These are phyloP conservation scores for Suhomyces vadensis DNA, from an alignment of 805 yeast genomes.

Conservation along the genomic window DNA sequence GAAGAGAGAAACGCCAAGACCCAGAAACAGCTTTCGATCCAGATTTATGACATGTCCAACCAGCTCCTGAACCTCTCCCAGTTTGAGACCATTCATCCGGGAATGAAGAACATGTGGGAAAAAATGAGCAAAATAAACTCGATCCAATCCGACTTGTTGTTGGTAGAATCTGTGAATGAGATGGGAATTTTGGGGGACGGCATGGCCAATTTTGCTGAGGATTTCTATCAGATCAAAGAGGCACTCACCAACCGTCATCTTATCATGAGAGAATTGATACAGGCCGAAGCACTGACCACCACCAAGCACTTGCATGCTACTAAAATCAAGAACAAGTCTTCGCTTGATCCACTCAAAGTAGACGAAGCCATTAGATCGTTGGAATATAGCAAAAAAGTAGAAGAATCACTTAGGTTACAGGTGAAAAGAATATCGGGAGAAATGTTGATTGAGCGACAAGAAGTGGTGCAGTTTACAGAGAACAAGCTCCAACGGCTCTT, in stretches of 20 bases:
- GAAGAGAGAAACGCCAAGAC: conserved; percentile 58
- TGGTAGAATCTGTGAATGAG: conserved; percentile 69
- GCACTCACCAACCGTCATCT: conserved; percentile 90
- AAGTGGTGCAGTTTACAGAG: conserved; percentile 61
- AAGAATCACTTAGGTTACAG: conserved; percentile 73
- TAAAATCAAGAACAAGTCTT: conserved; percentile 67
- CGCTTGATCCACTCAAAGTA: conserved; percentile 82
- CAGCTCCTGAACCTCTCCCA: conserved; percentile 42
- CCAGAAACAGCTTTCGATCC: conserved; percentile 51
- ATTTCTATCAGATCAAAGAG: conserved; percentile 87
- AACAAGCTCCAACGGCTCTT: conserved; percentile 52
- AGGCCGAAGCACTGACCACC: conserved; percentile 74
- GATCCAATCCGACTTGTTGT: conserved; percentile 72
- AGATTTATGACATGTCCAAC: conserved; percentile 48
- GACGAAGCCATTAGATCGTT: conserved; percentile 84
- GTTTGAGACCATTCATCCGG: conserved; percentile 54
- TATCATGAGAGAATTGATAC: conserved; percentile 82
- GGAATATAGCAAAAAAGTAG: conserved; percentile 75
- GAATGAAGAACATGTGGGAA: conserved; percentile 78
- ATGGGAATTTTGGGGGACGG: conserved; percentile 79
- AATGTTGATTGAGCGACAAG: conserved; percentile 71
- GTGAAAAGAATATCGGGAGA: conserved; percentile 83
- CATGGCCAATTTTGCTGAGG: conserved; percentile 60
- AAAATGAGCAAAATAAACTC: conserved; percentile 69
- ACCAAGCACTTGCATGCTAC: conserved; percentile 70